phyloP scores from a whole-genome alignment of 2,329 filamentous ascomycete genomes.

The Tolypocladium endophyticum region DNA sequence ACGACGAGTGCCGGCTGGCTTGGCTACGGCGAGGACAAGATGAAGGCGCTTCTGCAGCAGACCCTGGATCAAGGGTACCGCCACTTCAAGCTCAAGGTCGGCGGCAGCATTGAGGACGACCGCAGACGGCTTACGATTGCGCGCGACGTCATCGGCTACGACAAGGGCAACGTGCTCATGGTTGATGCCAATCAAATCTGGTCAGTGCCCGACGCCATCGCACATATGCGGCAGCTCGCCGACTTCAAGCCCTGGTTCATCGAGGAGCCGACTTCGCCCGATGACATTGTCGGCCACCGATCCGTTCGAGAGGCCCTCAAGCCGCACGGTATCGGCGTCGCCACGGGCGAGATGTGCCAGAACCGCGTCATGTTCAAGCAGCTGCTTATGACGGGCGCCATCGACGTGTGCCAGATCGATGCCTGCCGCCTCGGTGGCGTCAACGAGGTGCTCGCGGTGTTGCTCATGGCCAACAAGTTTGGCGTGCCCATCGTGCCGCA shows the following conservation, averaged over 20 bases:
- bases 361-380: conserved; percentile 94
- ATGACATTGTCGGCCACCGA: conserved; percentile 83
- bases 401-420: conserved; percentile 84
- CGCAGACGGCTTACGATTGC: conserved; percentile 61
- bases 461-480: conserved; percentile 74
- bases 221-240: conserved; percentile 71
- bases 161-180: conserved; percentile 78
- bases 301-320: conserved; percentile 71
- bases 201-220: conserved; percentile 82
- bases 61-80: conserved; percentile 67
- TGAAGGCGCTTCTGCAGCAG: conserved; percentile 63
- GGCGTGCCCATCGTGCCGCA: conserved; percentile 79
- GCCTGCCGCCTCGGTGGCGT: conserved; percentile 84
- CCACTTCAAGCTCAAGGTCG: conserved; percentile 90
- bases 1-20: conserved; percentile 87
- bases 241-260: conserved; percentile 91
- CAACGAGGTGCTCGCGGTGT: conserved; percentile 83
- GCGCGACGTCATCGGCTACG: conserved; percentile 70
- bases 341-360: conserved; percentile 92
- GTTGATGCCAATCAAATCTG: conserved; percentile 90
- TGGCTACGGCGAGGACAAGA: conserved; percentile 82
- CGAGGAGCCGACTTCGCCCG: conserved; percentile 84
- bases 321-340: conserved; percentile 68
- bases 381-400: conserved; percentile 66
- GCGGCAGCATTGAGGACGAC: conserved; percentile 62